These are phyloP conservation scores for Colletotrichum limetticola DNA, from an alignment of 2,329 filamentous ascomycete genomes.

Conservation along the genomic window DNA sequence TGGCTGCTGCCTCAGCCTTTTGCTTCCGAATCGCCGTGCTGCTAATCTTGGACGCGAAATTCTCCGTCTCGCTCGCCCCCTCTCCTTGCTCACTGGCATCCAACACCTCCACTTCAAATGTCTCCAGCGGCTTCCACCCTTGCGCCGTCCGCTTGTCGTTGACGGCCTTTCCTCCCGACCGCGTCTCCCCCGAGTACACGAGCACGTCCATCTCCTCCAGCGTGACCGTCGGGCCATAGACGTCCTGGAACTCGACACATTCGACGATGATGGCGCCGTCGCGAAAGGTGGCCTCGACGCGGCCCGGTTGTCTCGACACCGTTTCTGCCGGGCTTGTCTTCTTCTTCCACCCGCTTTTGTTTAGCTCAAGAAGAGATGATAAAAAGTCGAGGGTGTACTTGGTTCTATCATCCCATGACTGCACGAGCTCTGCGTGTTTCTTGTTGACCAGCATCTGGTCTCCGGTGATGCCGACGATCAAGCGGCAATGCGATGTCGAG, in stretches of 20 bases:
- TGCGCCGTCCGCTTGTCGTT: slow-evolving; percentile 83
- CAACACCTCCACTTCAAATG: slow-evolving; percentile 91
- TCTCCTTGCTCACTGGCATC: slow-evolving; percentile 69
- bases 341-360: slow-evolving; percentile 55
- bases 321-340: slow-evolving; percentile 48
- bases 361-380: slow-evolving; percentile 65
- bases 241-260: slow-evolving; percentile 87
- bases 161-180: slow-evolving; percentile 83
- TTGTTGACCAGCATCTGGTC: slow-evolving; percentile 90
- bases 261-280: slow-evolving; percentile 73
- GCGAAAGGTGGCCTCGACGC: slow-evolving; percentile 63
- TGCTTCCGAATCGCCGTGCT: slow-evolving; percentile 82
- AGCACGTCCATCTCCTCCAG: slow-evolving; percentile 82
- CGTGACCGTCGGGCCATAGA: slow-evolving; percentile 90
- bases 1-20: slow-evolving; percentile 44
- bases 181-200: slow-evolving; percentile 89
- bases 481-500: slow-evolving; percentile 57
- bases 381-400: slow-evolving; percentile 78
- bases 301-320: slow-evolving; percentile 51
- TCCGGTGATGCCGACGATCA: slow-evolving; percentile 89
- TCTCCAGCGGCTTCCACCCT: slow-evolving; percentile 79
- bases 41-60: slow-evolving; percentile 87
- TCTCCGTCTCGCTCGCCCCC: slow-evolving; percentile 56
- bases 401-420: slow-evolving; percentile 83
- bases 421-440: slow-evolving; percentile 83